A percentile compares a stretch with the other conserved stretches of the same genome.
Evolutionary conservation across 768 basidiomycete genomes (phyloP).

Genomic region (Trametes punicea): DNA sequence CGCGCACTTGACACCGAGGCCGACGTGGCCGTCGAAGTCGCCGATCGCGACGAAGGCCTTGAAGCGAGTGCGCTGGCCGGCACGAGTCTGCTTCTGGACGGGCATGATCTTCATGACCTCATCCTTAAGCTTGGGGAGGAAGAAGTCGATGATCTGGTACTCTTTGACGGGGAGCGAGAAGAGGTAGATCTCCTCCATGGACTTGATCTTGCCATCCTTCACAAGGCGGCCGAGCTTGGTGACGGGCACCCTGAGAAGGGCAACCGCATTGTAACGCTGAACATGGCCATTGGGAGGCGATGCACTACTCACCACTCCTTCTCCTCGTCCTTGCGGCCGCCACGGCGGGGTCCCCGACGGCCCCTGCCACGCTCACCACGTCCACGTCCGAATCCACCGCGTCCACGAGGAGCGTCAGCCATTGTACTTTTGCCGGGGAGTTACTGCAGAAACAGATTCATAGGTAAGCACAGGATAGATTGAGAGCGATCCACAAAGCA

Average conservation of each 20-base stretch:
- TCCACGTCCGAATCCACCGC: constrained; percentile 80
- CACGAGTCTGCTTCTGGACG: constrained; percentile 99
- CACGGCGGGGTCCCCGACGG: constrained; percentile 83
- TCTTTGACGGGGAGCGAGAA: constrained; percentile 99
- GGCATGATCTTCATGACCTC: constrained; percentile 99
- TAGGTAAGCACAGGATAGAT: constrained; percentile 22
- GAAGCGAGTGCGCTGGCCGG: constrained; percentile 99
- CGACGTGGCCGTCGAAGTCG: constrained; percentile 98
- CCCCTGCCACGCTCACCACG: constrained; percentile 73
- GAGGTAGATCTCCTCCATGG: constrained; percentile 99
- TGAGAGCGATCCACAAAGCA: neutral
- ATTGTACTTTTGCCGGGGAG: constrained; percentile 39
- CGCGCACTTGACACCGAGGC: constrained; percentile 98
- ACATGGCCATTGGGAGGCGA: neutral
- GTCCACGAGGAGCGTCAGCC: constrained; percentile 84
- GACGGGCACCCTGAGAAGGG: constrained; percentile 76
- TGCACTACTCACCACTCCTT: constrained; percentile 87
- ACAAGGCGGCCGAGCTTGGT: constrained; percentile 99
- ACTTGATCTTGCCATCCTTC: constrained; percentile 99
- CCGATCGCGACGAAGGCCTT: constrained; percentile 99
- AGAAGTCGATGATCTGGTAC: constrained; percentile 98
- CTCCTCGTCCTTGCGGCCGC: constrained; percentile 98
- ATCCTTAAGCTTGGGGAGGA: constrained; percentile 99
- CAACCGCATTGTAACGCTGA: neutral
- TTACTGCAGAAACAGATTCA: constrained; percentile 19